Conservation (phyloP, 2,329 filamentous ascomycete species). For the Fusarium marasasianum region DNA sequence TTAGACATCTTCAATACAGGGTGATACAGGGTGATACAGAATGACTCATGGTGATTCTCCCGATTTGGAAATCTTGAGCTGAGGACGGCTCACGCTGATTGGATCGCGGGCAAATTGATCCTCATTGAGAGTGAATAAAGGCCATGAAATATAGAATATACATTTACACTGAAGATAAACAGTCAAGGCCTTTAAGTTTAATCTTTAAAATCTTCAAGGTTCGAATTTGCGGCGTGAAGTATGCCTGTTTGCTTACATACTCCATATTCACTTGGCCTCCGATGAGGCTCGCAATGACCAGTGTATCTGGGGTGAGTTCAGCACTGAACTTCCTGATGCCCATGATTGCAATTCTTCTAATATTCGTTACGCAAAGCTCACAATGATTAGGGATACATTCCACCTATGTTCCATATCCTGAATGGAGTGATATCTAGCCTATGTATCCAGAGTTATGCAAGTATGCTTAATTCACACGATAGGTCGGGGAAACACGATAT, state of each 20-base stretch:
- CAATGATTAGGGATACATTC: not conserved
- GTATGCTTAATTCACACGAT: not conserved
- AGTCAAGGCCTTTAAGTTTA: rapidly evolving
- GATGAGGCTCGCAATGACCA: not conserved
- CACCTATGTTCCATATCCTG: rapidly evolving
- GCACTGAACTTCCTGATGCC: no score
- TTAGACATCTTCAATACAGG: not conserved
- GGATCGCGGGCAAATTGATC: not conserved
- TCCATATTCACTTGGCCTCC: no score
- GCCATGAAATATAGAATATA: not conserved
- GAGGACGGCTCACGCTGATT: not conserved
- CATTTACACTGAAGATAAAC: rapidly evolving
- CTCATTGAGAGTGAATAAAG: rapidly evolving
- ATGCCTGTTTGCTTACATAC: not conserved
- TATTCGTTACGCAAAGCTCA: rapidly evolving
- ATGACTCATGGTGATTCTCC: conserved; percentile 10
- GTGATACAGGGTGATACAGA: not conserved
- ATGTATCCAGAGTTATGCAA: rapidly evolving
- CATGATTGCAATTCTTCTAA: not conserved
- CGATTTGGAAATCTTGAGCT: not conserved
- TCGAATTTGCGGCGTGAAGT: rapidly evolving
- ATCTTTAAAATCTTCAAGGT: not conserved
- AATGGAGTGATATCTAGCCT: not conserved
- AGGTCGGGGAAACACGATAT: not conserved
- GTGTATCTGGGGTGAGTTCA: no score